Conservation (phyloP, 139 green algal genomes). For the Raphidocelis subcapitata region DNA sequence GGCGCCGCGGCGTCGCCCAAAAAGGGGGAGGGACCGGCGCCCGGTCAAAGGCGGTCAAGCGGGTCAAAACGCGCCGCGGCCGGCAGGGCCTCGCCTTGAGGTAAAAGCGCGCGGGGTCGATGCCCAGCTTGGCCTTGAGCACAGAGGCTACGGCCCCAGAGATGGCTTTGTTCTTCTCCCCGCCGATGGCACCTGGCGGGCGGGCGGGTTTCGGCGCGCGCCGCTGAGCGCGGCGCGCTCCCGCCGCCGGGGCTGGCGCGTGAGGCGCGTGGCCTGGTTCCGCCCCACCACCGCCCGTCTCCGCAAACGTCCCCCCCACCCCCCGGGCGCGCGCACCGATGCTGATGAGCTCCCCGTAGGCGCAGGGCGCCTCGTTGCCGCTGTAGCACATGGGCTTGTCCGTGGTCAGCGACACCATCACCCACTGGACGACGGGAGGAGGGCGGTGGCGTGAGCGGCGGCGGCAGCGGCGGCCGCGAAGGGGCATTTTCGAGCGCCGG, state of each 20-base stretch:
- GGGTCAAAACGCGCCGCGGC: too few relatives aligned
- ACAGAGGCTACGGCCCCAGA: conserved; percentile 44
- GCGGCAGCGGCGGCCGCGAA: too few relatives aligned
- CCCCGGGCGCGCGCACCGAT: conserved; percentile 16
- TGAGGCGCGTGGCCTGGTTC: too few relatives aligned
- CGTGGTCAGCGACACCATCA: conserved; percentile 43
- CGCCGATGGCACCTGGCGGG: conserved; percentile 51
- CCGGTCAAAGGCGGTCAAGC: too few relatives aligned
- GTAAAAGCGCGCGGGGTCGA: conserved; percentile 47
- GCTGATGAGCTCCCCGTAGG: conserved; percentile 55
- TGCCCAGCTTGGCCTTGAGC: conserved; percentile 40
- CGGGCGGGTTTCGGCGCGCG: too few relatives aligned
- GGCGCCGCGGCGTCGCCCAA: too few relatives aligned
- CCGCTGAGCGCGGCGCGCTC: too few relatives aligned
- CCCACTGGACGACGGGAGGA: conserved; percentile 34
- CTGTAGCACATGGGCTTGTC: conserved; percentile 40
- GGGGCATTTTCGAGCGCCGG: background rate
- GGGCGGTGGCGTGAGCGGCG: background rate
- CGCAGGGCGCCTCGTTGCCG: conserved; percentile 51
- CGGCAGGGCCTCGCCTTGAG: conserved; percentile 52
- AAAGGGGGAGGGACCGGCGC: too few relatives aligned
- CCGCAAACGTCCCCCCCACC: too few relatives aligned
- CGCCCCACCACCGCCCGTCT: too few relatives aligned
- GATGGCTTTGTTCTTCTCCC: conserved; percentile 56
- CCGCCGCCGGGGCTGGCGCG: too few relatives aligned